phyloP scores from a whole-genome alignment of 2,329 filamentous ascomycete genomes.

The Phialemoniopsis sp. region DNA sequence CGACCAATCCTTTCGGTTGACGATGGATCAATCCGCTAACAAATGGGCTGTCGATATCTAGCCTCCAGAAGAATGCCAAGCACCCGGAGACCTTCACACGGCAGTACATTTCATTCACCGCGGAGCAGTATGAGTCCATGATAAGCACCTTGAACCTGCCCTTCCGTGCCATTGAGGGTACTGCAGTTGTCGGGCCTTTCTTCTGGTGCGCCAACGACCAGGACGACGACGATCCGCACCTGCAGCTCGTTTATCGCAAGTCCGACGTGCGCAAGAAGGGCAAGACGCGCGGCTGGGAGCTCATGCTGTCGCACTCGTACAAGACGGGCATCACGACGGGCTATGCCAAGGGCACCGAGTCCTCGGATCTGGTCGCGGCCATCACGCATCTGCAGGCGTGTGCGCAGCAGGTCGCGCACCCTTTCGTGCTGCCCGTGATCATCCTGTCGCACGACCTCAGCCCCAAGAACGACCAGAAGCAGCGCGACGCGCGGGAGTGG shows the following conservation, averaged over 20 bases:
- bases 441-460: slow-evolving; percentile 56
- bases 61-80: slow-evolving; percentile 51
- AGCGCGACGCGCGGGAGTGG: slow-evolving; percentile 60
- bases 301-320: slow-evolving; percentile 57
- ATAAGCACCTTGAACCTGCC: slow-evolving; percentile 49
- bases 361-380: slow-evolving; percentile 46
- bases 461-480: slow-evolving; percentile 52
- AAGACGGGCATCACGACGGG: slow-evolving; percentile 52
- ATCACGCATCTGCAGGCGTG: slow-evolving; percentile 48
- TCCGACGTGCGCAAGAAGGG: slow-evolving; percentile 64
- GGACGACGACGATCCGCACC: slow-evolving; percentile 50
- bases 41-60: too few relatives aligned
- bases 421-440: slow-evolving; percentile 54
- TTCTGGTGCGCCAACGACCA: slow-evolving; percentile 58
- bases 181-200: slow-evolving; percentile 56
- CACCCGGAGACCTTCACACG: slow-evolving; percentile 55
- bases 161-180: slow-evolving; percentile 53
- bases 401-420: slow-evolving; percentile 47
- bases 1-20: slow-evolving; percentile 1
- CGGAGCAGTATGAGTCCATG: slow-evolving; percentile 50
- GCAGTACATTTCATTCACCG: slow-evolving; percentile 47
- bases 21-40: slow-evolving; percentile 1
- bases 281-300: slow-evolving; percentile 59
- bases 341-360: slow-evolving; percentile 57
- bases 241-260: slow-evolving; percentile 61